Percentiles rank a stretch among this genome's conserved stretches.
These are phyloP conservation scores for Lipomyces sp. DNA, from an alignment of 805 yeast genomes.

Conservation along the genomic window DNA sequence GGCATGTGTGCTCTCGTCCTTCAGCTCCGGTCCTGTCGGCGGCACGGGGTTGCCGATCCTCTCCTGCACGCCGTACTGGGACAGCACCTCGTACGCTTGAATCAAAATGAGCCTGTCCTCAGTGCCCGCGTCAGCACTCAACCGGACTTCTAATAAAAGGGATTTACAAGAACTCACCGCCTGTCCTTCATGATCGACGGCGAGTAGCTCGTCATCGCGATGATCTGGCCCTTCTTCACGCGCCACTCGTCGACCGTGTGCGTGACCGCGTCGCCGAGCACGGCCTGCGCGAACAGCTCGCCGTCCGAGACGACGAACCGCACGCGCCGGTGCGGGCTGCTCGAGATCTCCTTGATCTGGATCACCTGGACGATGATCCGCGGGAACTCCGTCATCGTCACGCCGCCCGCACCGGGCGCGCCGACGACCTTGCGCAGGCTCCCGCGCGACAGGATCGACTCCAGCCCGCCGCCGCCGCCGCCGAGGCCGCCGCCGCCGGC, in stretches of 20 bases:
- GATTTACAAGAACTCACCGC: constrained; percentile 4
- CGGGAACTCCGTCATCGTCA: too few relatives aligned
- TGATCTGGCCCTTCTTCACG: constrained; percentile 18
- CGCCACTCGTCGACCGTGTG: constrained; percentile 9
- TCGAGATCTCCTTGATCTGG: constrained; percentile 18
- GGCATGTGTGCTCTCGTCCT: background rate
- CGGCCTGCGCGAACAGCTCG: constrained; percentile 21
- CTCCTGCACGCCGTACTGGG: constrained; percentile 20
- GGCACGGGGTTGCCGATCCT: constrained; percentile 24
- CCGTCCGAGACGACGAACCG: constrained; percentile 30
- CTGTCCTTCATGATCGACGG: constrained; percentile 17
- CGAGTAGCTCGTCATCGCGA: constrained; percentile 17
- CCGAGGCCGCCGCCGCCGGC: too few relatives aligned
- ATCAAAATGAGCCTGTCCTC: constrained; percentile 16
- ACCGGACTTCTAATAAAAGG: background rate
- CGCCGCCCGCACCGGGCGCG: background rate
- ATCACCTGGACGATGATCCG: constrained; percentile 23
- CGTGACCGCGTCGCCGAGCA: constrained; percentile 15
- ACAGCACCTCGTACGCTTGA: constrained; percentile 14
- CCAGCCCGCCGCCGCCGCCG: too few relatives aligned
- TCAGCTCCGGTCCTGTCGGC: background rate
- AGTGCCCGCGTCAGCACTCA: background rate
- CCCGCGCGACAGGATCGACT: constrained; percentile 6
- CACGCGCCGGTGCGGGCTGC: constrained; percentile 25
- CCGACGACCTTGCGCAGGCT: constrained; percentile 7